These are phyloP conservation scores for Nannochloropsis gaditana DNA, from an alignment of 108 stramenopile genomes.

Conservation along the genomic window DNA sequence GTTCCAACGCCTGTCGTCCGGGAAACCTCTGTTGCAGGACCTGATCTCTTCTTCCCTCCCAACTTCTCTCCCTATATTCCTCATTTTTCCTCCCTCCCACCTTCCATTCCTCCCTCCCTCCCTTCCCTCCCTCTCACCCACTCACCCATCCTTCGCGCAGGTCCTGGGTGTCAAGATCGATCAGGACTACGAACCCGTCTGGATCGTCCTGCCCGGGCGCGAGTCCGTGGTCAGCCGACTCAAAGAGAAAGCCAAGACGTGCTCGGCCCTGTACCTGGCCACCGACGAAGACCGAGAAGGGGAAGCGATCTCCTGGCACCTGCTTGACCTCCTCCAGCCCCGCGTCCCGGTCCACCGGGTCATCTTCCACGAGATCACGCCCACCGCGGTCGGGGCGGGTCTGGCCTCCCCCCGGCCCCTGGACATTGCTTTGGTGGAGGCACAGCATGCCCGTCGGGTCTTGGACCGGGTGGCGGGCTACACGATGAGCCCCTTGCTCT, in stretches of 20 bases:
- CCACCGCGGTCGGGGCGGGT: conserved; percentile 48
- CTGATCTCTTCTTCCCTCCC: too few species aligned
- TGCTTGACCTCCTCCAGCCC: conserved; percentile 45
- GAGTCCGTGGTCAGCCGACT: conserved; percentile 42
- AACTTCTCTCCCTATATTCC: too few species aligned
- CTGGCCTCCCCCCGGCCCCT: background rate
- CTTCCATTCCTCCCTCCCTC: background rate
- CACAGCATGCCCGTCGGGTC: conserved; percentile 69
- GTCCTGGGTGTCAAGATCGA: conserved; percentile 51
- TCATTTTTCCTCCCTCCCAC: background rate
- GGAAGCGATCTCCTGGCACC: conserved; percentile 80
- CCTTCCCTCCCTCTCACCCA: background rate
- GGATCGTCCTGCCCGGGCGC: conserved; percentile 56
- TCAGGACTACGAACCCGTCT: conserved; percentile 59
- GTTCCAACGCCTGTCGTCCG: too few species aligned
- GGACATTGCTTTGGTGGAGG: conserved; percentile 24
- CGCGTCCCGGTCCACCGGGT: conserved; percentile 55
- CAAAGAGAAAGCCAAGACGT: conserved; percentile 28
- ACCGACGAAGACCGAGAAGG: conserved; percentile 82
- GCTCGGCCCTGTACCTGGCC: conserved; percentile 57
- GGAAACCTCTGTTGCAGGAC: too few species aligned
- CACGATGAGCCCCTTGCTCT: conserved; percentile 66
- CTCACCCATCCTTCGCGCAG: background rate
- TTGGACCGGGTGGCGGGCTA: conserved; percentile 66
- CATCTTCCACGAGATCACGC: conserved; percentile 72